Percentiles rank a stretch among this genome's conserved stretches.
phyloP scores from a whole-genome alignment of 1,284 basidiomycete genomes.

The Cutaneotrichosporon cyanovorans region DNA sequence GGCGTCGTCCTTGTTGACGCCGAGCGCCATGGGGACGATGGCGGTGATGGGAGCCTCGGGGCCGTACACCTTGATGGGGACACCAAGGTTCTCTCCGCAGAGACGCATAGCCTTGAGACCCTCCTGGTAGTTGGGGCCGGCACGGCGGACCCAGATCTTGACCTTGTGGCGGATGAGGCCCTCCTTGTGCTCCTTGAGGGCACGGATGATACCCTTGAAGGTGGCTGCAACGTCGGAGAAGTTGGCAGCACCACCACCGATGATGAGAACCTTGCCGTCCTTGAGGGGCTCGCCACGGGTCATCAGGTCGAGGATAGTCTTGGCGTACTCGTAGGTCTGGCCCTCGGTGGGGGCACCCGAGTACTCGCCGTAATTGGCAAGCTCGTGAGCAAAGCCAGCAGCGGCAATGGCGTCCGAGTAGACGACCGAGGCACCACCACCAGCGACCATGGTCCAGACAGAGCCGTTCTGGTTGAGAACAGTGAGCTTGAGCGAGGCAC shows the following conservation, averaged over 20 bases:
- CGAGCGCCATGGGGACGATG: constrained; percentile 94
- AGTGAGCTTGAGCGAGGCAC: constrained; percentile 95
- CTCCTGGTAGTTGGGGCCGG: constrained; percentile 99
- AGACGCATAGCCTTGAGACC: constrained; percentile 98
- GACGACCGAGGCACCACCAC: constrained; percentile 51
- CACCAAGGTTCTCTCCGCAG: constrained; percentile 92
- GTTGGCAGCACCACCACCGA: constrained; percentile 97
- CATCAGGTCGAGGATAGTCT: constrained; percentile 96
- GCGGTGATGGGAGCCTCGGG: constrained; percentile 98
- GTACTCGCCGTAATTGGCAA: constrained; percentile 99
- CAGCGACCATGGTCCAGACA: constrained; percentile 99
- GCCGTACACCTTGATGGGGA: constrained; percentile 93
- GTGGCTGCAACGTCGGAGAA: constrained; percentile 99
- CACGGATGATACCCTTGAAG: constrained; percentile 99
- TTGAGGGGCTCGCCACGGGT: constrained; percentile 76
- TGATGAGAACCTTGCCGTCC: constrained; percentile 96
- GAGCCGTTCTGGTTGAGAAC: constrained; percentile 91
- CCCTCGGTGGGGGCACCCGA: constrained; percentile 96
- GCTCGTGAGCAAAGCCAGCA: constrained; percentile 91
- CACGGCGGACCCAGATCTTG: constrained; percentile 93
- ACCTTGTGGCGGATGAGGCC: constrained; percentile 76
- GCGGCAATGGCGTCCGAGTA: constrained; percentile 90
- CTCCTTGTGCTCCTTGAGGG: constrained; percentile 86
- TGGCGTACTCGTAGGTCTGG: constrained; percentile 98
- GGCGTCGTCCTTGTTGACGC: constrained; percentile 54